phyloP scores from a whole-genome alignment of 2,329 filamentous ascomycete genomes.

The Aureobasidium leucospermi region DNA sequence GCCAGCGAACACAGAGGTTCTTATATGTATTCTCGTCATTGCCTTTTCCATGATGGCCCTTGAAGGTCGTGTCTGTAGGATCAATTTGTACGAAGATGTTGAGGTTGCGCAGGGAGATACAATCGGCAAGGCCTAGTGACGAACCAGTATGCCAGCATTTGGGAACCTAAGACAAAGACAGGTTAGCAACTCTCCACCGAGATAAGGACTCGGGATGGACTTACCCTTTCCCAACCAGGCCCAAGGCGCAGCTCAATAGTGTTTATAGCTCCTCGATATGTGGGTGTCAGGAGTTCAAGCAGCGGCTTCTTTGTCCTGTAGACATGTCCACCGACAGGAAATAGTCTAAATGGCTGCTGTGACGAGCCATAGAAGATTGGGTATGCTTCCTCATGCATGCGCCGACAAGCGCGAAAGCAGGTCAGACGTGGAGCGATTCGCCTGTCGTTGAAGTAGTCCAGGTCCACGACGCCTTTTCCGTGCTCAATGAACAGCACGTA shows the following conservation, averaged over 20 bases:
- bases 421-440: conserved; percentile 50
- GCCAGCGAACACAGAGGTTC: conserved; percentile 52
- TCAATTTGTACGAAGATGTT: conserved; percentile 64
- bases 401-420: conserved; percentile 54
- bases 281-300: conserved; percentile 55
- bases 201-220: neutral
- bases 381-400: conserved; percentile 56
- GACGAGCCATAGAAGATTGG: conserved; percentile 54
- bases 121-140: conserved; percentile 57
- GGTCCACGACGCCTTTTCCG: conserved; percentile 44
- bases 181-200: neutral
- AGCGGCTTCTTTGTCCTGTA: conserved; percentile 69
- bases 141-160: conserved; percentile 62
- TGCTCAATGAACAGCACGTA: conserved; percentile 43
- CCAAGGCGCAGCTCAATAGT: conserved; percentile 64
- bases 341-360: conserved; percentile 55
- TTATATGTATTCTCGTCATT: conserved; percentile 63
- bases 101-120: conserved; percentile 50
- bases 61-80: conserved; percentile 56
- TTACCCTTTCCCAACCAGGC: conserved; percentile 56
- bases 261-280: conserved; percentile 53
- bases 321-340: conserved; percentile 57
- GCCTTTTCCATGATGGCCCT: conserved; percentile 51
- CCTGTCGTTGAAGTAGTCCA: conserved; percentile 60
- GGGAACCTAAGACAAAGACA: conserved; percentile 42